phyloP scores from a whole-genome alignment of 257 asterid genomes.

The Cynanchum wilfordii region DNA sequence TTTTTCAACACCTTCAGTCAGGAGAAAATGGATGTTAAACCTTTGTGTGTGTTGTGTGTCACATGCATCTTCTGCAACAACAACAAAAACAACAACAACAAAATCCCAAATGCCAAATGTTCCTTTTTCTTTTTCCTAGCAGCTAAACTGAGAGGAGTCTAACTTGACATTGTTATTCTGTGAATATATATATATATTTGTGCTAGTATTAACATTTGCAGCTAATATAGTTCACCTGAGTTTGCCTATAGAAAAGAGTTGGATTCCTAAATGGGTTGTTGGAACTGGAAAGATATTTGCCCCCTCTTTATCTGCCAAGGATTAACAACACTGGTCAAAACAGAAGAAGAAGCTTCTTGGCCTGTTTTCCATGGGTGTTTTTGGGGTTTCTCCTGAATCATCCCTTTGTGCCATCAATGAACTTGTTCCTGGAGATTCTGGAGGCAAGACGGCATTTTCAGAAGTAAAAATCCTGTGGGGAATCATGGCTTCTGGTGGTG shows the following conservation, averaged over 20 bases:
- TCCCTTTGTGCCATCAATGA: conserved; percentile 71
- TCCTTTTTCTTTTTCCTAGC: conserved; percentile 4
- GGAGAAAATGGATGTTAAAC: conserved; percentile 16
- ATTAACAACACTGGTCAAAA: conserved; percentile 51
- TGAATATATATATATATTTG: conserved; percentile 5
- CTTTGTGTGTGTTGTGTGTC: not conserved
- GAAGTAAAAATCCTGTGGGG: conserved; percentile 60
- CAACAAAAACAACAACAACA: conserved; percentile 14
- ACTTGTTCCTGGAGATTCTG: conserved; percentile 93
- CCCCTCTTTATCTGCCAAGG: not conserved
- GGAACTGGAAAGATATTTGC: not conserved
- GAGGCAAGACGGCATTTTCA: conserved; percentile 59
- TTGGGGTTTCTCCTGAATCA: conserved; percentile 43
- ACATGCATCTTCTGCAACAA: conserved; percentile 19
- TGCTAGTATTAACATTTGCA: conserved; percentile 22
- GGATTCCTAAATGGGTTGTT: not conserved
- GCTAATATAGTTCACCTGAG: conserved; percentile 16
- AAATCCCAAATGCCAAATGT: conserved; percentile 11
- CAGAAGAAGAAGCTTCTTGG: conserved; percentile 62
- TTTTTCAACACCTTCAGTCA: conserved; percentile 13
- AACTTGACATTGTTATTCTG: conserved; percentile 5
- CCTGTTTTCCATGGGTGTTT: conserved; percentile 40
- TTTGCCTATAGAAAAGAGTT: conserved; percentile 5
- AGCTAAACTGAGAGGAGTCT: conserved; percentile 18
- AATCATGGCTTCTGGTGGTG: conserved; percentile 57